Base-by-base conservation (phyloP, 2,329 filamentous ascomycete species). In the Aspergillus brasiliensis region DNA sequence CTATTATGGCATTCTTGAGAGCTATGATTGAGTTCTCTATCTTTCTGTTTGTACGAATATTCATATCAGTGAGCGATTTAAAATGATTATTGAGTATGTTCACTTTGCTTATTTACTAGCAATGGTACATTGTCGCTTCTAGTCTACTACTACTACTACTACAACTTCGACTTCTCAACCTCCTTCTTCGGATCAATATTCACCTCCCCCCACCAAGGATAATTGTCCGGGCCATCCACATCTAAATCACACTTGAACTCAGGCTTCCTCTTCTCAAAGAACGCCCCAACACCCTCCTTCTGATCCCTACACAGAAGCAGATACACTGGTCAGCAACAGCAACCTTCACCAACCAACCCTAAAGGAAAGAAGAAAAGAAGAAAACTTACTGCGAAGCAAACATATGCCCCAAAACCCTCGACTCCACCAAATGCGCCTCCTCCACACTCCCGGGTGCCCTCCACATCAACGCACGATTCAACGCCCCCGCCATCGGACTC, bases 401-500 rank as follows among this genome's bases (percentile, higher is more conserved):
- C 60, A 78, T 66, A 49, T 76, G 73, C 56, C 71, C 73, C n/a
- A 80, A 74, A 31, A 79, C 57, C 19, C 65, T 67, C 6, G 76
- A 79, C 62, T 93, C 90, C 28, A 92, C 76, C 64, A 91, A 73
- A 78, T 91, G 89, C 57, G 89, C 85, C 52, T 82, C 88, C 77
- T 93, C 90, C 0, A 89, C 84, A 21, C 82, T 85, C 17, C 76
- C 80, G 2, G 76, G 71, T 2, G 75, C 74, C 8, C 76, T 69
- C 70, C 83, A 91, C 79, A 92, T 87, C 78, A 93, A 74, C 68
- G 91, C 89, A 69, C 85, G 84, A 84, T 34, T 34, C 31, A 34
- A 34, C 31, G 31, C 31, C 31, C 31, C 31, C 0, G 31, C 31
- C 31, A 34, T 34, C 4, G 11, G 31, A 6, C 31, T 34, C 31